Conservation (phyloP, 305 asterid genomes). For the Withania somnifera region DNA sequence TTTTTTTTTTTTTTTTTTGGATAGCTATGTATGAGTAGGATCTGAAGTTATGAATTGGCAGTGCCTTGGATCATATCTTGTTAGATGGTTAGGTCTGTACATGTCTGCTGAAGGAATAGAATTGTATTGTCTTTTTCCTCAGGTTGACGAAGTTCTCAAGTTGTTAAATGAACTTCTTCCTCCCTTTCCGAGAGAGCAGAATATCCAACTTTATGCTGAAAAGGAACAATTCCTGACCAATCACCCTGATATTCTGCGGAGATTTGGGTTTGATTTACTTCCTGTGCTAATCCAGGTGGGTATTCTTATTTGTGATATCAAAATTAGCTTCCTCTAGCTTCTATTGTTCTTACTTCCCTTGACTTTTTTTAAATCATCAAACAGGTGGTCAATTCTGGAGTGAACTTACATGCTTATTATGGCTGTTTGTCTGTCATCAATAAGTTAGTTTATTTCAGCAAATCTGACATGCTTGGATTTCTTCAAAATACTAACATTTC, state of each 20-base stretch:
- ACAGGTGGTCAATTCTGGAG: constrained; percentile 94
- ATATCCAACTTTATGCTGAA: constrained; percentile 33
- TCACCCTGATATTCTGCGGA: constrained; percentile 64
- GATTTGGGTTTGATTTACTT: constrained; percentile 77
- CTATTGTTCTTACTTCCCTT: neutral
- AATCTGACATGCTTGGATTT: constrained; percentile 54
- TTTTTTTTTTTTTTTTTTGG: neutral
- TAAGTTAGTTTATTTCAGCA: constrained; percentile 78
- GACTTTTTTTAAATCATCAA: constrained; percentile 18
- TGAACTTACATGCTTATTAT: constrained; percentile 52
- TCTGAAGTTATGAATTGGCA: neutral
- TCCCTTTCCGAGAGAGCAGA: constrained; percentile 34
- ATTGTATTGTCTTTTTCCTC: constrained; percentile 11
- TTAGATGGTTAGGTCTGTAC: neutral
- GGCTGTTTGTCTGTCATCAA: constrained; percentile 81
- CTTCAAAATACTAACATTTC: constrained; percentile 59
- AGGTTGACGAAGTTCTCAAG: constrained; percentile 77
- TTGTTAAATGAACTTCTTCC: constrained; percentile 88
- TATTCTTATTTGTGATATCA: constrained; percentile 8
- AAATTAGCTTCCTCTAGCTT: neutral
- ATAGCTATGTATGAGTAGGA: neutral
- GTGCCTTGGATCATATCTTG: neutral
- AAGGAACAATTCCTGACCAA: constrained; percentile 57
- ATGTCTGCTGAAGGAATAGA: neutral
- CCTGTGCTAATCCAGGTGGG: constrained; percentile 77